Percentiles rank a stretch among this genome's conserved stretches.
phyloP scores from a whole-genome alignment of 345 rosid genomes.

The Syzygium aromaticum region DNA sequence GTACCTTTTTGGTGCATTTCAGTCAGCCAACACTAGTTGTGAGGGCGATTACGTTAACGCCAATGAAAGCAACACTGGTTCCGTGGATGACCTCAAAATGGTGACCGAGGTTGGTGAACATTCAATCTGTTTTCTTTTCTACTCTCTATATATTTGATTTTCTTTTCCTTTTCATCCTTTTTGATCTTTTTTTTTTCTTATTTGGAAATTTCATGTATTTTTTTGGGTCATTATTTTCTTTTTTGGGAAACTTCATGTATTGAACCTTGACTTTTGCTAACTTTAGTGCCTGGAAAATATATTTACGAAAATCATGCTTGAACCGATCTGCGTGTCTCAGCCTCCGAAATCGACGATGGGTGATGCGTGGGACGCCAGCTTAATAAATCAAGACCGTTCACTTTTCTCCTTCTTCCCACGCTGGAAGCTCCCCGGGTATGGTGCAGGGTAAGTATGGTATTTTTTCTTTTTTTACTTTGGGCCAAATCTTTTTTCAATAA shows the following conservation, averaged over 20 bases:
- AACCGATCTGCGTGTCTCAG: not conserved
- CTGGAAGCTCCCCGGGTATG: not conserved
- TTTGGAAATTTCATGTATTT: not conserved
- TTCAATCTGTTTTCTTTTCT: no score
- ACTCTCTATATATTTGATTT: not conserved
- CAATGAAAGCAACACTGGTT: conserved; percentile 2
- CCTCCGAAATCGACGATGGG: not conserved
- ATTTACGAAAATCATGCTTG: not conserved
- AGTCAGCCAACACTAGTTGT: conserved; percentile 8
- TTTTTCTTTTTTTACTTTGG: no score
- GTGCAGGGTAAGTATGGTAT: not conserved
- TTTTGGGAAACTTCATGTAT: not conserved
- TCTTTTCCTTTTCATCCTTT: not conserved
- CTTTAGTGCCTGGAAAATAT: conserved; percentile 3
- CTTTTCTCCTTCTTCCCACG: not conserved
- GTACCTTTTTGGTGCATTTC: not conserved
- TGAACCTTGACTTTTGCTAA: not conserved
- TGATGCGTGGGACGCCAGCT: not conserved
- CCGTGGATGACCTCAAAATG: not conserved
- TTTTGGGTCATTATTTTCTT: not conserved
- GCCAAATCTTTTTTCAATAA: not conserved
- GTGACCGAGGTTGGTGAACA: not conserved
- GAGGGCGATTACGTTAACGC: conserved; percentile 2
- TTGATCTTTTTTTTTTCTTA: not conserved
- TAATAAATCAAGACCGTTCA: not conserved